Base-by-base conservation (phyloP, 164 flowering plant species). In the Cinnamomum chago region DNA sequence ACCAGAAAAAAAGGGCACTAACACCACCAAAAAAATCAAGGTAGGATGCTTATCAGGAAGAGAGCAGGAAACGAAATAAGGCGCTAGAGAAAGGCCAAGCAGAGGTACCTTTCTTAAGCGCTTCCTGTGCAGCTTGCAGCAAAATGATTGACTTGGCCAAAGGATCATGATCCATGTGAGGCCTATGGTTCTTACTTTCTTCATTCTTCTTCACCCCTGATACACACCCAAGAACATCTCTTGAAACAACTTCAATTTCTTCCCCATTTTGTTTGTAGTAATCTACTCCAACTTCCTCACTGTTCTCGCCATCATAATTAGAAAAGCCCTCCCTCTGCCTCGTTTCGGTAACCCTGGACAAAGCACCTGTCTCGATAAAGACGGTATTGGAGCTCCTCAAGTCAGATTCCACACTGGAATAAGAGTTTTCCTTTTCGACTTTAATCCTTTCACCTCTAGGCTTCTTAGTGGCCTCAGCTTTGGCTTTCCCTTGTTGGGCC, bases 331-430 rank as follows among this genome's bases (percentile, higher is more conserved):
- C 85, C 58, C 75, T 75, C 66, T 81, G 84, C 62, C 82, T 83
- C 24, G 88, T 86, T 60, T 85, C 86, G 71, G 81, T 82, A 23
- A 73, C 77, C 7, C 69, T 76, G 50, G 82, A 77, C 79, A 55
- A 77, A 55, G 65, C 12, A 51, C 30, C 27, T n/a, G 2, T 12
- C 58, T 50, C 70, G 17, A 23, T 17, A 84, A 87, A 86, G 47
- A 84, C 72, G 76, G 82, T 79, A 75, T 85, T 84, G 75, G 89
- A 86, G 88, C 92, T 88, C 82, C 89, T 88, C 2, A 88, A 84
- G 79, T 93, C 95, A 83, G 97, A 91, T 76, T 90, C 97, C 77
- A 86, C 65, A 82, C 94, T 90, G 73, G 94, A 90, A 82, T 77
- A 83, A 72, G 93, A 91, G 72, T 85, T 87, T 72, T 90, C 93